Percentiles rank a stretch among this genome's conserved stretches.
These are phyloP conservation scores for Rhodotorula sphaerocarpa DNA, from an alignment of 768 basidiomycete genomes.

Conservation along the genomic window DNA sequence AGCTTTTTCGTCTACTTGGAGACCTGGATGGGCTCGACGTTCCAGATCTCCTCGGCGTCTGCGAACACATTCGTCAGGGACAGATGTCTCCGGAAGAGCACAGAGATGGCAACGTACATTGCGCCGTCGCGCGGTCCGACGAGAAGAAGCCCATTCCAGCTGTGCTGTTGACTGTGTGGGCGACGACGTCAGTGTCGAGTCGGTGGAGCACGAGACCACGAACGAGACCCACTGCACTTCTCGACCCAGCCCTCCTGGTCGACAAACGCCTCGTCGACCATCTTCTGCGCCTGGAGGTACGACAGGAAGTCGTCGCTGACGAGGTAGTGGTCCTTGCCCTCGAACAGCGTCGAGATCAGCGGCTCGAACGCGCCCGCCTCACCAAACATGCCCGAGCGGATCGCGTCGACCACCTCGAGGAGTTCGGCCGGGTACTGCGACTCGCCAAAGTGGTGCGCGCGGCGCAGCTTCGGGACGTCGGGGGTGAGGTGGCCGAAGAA, in stretches of 20 bases:
- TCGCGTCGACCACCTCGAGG: conserved; percentile 64
- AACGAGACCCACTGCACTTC: conserved; percentile 76
- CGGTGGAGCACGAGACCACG: conserved; percentile 43
- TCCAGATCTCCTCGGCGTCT: conserved; percentile 29
- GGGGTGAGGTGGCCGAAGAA: conserved; percentile 77
- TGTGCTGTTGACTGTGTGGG: conserved; percentile 38
- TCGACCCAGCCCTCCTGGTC: conserved; percentile 82
- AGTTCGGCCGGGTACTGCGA: conserved; percentile 68
- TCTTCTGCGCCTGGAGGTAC: conserved; percentile 62
- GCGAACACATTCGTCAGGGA: background rate
- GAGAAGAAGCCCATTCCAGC: conserved; percentile 91
- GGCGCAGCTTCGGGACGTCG: conserved; percentile 70
- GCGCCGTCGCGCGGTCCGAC: conserved; percentile 82
- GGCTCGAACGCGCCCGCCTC: conserved; percentile 66
- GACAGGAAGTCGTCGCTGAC: conserved; percentile 91
- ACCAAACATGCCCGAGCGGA: conserved; percentile 73
- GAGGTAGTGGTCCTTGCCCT: conserved; percentile 45
- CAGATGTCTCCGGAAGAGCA: background rate
- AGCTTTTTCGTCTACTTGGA: background rate
- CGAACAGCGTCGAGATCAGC: conserved; percentile 31
- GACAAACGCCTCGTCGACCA: conserved; percentile 82
- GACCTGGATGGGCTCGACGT: conserved; percentile 34
- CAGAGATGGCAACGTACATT: conserved; percentile 46
- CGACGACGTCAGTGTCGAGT: too few relatives aligned
- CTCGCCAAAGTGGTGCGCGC: conserved; percentile 76